These are phyloP conservation scores for Polymyxa betae DNA, from an alignment of 208 protist genomes.

Conservation along the genomic window DNA sequence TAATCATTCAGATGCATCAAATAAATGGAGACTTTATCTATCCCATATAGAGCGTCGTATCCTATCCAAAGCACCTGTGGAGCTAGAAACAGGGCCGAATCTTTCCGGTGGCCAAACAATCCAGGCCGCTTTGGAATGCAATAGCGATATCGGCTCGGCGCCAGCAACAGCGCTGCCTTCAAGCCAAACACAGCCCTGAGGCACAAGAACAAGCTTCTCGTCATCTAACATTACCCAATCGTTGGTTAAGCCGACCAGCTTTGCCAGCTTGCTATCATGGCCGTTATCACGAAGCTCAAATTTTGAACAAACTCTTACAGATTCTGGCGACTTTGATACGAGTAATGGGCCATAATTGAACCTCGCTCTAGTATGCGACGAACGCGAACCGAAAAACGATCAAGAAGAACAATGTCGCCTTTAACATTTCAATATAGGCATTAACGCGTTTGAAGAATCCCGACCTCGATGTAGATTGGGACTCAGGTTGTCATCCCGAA, in stretches of 20 bases:
- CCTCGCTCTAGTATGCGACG: neutral
- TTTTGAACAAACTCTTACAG: neutral
- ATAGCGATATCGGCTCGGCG: neutral
- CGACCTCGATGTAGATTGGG: slow-evolving; percentile 1
- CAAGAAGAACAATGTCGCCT: slow-evolving; percentile 29
- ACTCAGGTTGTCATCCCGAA: neutral
- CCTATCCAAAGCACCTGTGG: too few species aligned
- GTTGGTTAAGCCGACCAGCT: neutral
- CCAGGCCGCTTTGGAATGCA: neutral
- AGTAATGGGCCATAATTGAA: neutral
- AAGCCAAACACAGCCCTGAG: neutral
- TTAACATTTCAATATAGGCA: neutral
- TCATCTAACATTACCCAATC: neutral
- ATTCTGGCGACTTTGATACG: neutral
- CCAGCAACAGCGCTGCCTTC: neutral
- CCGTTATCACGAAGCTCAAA: neutral
- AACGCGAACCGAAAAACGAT: slow-evolving; percentile 21
- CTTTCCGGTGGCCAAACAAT: slow-evolving; percentile 27
- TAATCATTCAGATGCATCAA: neutral
- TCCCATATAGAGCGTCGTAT: neutral
- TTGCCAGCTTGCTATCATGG: neutral
- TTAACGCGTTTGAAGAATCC: neutral
- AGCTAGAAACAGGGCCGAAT: neutral
- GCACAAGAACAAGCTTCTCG: neutral
- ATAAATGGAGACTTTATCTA: neutral